Base-by-base conservation (phyloP, 1,284 basidiomycete genomes). In the Wolfiporia cocos region DNA sequence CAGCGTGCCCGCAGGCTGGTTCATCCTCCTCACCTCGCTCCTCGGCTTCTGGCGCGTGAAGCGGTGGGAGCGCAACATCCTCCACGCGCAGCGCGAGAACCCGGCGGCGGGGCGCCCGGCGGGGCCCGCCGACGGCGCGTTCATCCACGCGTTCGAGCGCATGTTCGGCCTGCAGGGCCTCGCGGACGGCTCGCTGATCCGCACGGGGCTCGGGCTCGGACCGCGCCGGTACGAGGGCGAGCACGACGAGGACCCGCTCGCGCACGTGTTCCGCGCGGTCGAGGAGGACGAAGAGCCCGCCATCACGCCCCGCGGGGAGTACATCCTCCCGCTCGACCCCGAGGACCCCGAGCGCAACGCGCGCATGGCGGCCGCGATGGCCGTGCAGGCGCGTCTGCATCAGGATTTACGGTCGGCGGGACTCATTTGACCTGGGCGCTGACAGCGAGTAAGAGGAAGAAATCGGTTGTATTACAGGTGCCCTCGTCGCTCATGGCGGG, bases 11-110 rank as follows among this genome's bases (percentile, higher is more conserved):
- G 19, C 29, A 74, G 89, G 93, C 1, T 96, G 92, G 92, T 95
- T 96, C 66, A 72, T 94, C 43, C 75, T 97, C 20, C 70, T 95
- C 37, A 94, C 90, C 1, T 88, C 86, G 15, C 58, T 94, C 9
- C 82, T 96, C 35, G 85, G 88, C 22, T 96, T 87, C 70, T 95
- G 89, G 87, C 79, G 92, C 36, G 89, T 94, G 44, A 93, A 93
- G 62, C 79, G 90, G 33, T 89, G 86, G 86, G 86, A 90, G 58
- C 70, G 75, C 44, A 77, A 81, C 17, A 83, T 90, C 42, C 68
- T 89, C 21, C 69, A 73, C 32, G 49, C 54, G 49, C 41, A 55
- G 44, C 47, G 44, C 19, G 52, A 52, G 9, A 37, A 41, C 21
- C 42, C 55, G 42, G 36, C 57, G 43, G 45, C 48, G 52, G 34